phyloP scores from a whole-genome alignment of 495 filamentous ascomycete genomes.

The Aspergillus carlsbadensis region DNA sequence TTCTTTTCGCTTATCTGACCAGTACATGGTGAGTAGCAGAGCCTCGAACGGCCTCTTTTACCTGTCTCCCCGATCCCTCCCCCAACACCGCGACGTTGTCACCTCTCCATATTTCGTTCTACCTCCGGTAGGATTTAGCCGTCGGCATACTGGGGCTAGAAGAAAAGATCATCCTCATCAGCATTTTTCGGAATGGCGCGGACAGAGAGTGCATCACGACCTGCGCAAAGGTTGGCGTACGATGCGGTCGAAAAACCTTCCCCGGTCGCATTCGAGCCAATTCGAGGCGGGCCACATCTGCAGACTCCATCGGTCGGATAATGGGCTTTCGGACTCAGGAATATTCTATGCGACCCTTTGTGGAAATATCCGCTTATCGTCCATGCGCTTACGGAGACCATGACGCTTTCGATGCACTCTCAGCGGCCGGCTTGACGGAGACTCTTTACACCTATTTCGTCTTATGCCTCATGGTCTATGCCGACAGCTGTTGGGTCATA shows the following conservation, averaged over 20 bases:
- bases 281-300: neutral
- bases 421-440: neutral
- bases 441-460: neutral
- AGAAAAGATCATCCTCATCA: neutral
- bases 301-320: neutral
- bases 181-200: neutral
- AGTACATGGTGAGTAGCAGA: conserved; percentile 31
- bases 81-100: conserved; percentile 13
- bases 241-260: conserved; percentile 7
- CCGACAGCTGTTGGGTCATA: neutral
- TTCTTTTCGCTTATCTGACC: conserved; percentile 32
- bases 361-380: too few relatives aligned
- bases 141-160: neutral
- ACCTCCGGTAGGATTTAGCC: neutral
- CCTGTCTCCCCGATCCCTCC: conserved; percentile 18
- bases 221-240: conserved; percentile 8
- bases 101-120: neutral
- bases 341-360: neutral
- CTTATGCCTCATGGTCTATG: neutral
- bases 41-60: conserved; percentile 21
- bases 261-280: conserved; percentile 21
- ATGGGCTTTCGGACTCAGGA: neutral
- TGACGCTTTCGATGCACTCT: neutral
- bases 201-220: neutral
- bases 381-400: neutral